Conservation (phyloP, 768 basidiomycete species). For the Paxillus involutus region DNA sequence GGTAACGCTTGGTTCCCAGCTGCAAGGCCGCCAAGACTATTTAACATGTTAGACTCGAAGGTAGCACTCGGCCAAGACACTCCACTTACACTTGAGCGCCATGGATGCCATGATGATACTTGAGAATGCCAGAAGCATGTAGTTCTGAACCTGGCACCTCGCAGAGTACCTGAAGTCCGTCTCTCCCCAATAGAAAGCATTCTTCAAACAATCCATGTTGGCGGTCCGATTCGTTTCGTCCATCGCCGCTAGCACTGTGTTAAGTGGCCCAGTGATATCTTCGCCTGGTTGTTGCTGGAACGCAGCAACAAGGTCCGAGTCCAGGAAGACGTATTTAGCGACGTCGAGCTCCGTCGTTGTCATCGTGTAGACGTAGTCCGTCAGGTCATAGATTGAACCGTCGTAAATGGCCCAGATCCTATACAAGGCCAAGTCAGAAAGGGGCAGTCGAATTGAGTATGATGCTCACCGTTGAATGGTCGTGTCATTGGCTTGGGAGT, state of each 20-base stretch:
- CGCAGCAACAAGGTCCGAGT: conserved; percentile 45
- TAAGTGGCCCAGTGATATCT: conserved; percentile 55
- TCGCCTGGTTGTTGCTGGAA: conserved; percentile 61
- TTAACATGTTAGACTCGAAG: conserved; percentile 7
- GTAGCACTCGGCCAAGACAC: background rate
- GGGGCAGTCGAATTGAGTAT: conserved; percentile 7
- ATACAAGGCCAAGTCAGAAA: conserved; percentile 7
- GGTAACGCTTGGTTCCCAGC: conserved; percentile 55
- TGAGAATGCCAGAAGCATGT: conserved; percentile 54
- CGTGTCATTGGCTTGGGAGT: conserved; percentile 36
- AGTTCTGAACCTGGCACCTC: conserved; percentile 61
- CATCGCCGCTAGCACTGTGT: conserved; percentile 44
- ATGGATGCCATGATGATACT: conserved; percentile 58
- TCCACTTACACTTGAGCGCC: conserved; percentile 53
- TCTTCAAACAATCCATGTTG: conserved; percentile 54
- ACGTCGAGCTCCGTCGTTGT: conserved; percentile 40
- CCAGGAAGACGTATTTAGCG: conserved; percentile 52
- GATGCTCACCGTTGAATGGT: conserved; percentile 29
- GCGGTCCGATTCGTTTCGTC: conserved; percentile 36
- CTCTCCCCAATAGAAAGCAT: conserved; percentile 57
- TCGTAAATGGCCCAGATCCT: conserved; percentile 65
- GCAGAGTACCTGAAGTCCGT: conserved; percentile 58
- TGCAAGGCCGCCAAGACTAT: conserved; percentile 67
- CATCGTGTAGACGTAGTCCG: conserved; percentile 66
- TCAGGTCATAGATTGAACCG: conserved; percentile 57